Conservation (phyloP, 768 basidiomycete genomes). For the Suillus plorans region DNA sequence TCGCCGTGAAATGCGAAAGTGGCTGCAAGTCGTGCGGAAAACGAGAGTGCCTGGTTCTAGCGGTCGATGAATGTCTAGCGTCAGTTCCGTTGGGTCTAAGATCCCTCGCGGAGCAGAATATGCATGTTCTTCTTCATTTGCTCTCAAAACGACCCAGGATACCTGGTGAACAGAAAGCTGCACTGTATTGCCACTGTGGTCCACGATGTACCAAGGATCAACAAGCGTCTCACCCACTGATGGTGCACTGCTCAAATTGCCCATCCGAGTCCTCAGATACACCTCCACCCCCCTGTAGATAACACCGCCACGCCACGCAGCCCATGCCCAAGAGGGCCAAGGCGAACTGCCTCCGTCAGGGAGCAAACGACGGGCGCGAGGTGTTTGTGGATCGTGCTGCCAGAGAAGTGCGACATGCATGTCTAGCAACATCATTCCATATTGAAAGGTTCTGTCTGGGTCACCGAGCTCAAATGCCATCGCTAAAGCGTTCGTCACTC, state of each 20-base stretch:
- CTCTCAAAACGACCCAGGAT: background rate
- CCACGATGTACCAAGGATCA: background rate
- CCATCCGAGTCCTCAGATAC: background rate
- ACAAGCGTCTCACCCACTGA: slow-evolving; percentile 19
- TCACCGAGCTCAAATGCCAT: background rate
- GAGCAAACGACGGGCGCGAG: slow-evolving; percentile 12
- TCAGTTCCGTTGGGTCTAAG: background rate
- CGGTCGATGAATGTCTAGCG: background rate
- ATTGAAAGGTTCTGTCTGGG: background rate
- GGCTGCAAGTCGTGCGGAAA: background rate
- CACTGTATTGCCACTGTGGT: background rate
- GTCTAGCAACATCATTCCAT: slow-evolving; percentile 2
- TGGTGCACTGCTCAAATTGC: background rate
- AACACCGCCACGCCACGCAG: slow-evolving; percentile 24
- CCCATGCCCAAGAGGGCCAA: slow-evolving; percentile 22
- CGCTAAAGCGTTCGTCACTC: background rate
- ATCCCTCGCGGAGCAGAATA: background rate
- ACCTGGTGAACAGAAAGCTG: slow-evolving; percentile 11
- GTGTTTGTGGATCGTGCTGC: slow-evolving; percentile 18
- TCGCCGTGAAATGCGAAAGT: background rate
- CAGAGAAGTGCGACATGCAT: slow-evolving; percentile 19
- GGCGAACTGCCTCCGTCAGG: background rate
- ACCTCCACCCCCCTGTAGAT: background rate
- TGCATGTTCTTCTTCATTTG: background rate
- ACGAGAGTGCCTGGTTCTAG: background rate